These are phyloP conservation scores for Ichthyophthirius multifiliis DNA, from an alignment of 169 alveolate species.

Conservation along the genomic window DNA sequence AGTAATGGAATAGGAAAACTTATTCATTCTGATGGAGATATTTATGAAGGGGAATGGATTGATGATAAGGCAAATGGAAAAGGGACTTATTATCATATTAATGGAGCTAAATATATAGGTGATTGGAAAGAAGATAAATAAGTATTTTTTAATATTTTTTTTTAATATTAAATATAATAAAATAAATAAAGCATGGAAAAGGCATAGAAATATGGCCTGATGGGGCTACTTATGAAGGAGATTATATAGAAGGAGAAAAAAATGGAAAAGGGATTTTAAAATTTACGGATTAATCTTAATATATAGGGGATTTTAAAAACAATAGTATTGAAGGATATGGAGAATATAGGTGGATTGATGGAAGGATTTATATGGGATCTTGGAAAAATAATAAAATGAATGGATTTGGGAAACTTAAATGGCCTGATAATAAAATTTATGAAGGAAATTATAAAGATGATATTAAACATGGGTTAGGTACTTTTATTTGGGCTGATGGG, in stretches of 20 bases:
- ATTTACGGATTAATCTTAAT: constrained; percentile 36
- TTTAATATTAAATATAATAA: too few relatives aligned
- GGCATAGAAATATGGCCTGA: not conserved
- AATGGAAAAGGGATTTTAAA: constrained; percentile 24
- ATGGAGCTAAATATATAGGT: constrained; percentile 18
- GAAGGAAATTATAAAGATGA: constrained; percentile 36
- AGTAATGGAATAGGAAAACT: constrained; percentile 3
- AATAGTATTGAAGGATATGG: constrained; percentile 52
- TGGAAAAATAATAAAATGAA: constrained; percentile 13
- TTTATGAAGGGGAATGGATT: constrained; percentile 19
- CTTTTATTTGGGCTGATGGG: constrained; percentile 20
- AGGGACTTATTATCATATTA: not conserved
- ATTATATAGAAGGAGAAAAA: constrained; percentile 9
- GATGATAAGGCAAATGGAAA: constrained; percentile 19
- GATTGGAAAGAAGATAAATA: constrained; percentile 21
- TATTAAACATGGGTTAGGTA: constrained; percentile 41
- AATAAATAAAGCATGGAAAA: constrained; percentile 15
- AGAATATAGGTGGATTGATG: constrained; percentile 7
- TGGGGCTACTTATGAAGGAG: constrained; percentile 37
- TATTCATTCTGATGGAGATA: constrained; percentile 15
- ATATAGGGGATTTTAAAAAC: constrained; percentile 37
- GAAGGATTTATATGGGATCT: not conserved
- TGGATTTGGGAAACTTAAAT: constrained; percentile 9
- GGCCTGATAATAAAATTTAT: constrained; percentile 40
- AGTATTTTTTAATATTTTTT: not conserved